phyloP scores from a whole-genome alignment of 2,329 filamentous ascomycete genomes.

The Didymosphaeria variabile region DNA sequence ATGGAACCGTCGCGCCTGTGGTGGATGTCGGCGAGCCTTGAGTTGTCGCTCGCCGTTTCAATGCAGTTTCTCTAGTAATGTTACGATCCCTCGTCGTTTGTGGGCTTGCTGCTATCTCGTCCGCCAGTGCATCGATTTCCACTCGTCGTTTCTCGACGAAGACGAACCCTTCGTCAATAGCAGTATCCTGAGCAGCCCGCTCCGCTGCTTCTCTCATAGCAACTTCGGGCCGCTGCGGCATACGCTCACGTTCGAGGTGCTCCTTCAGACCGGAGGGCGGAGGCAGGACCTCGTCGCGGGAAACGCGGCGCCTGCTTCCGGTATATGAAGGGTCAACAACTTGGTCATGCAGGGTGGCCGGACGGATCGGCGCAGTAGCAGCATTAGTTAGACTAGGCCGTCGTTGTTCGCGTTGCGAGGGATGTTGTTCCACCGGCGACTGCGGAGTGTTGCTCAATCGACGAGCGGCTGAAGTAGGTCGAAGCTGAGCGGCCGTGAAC shows the following conservation, averaged over 20 bases:
- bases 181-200: conserved; percentile 82
- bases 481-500: conserved; percentile 36
- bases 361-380: conserved; percentile 56
- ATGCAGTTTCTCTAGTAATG: conserved; percentile 66
- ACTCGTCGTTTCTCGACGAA: conserved; percentile 94
- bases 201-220: conserved; percentile 62
- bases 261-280: conserved; percentile 60
- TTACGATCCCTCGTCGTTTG: conserved; percentile 59
- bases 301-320: conserved; percentile 71
- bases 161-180: conserved; percentile 93
- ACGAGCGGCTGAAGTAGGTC: conserved; percentile 30
- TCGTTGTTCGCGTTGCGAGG: conserved; percentile 49
- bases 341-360: conserved; percentile 48
- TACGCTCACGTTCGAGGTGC: conserved; percentile 54
- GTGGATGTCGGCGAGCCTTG: conserved; percentile 75
- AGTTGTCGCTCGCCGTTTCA: conserved; percentile 80
- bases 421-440: conserved; percentile 45
- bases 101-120: conserved; percentile 88
- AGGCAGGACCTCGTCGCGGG: conserved; percentile 55
- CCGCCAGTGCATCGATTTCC: conserved; percentile 95
- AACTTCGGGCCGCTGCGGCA: conserved; percentile 51
- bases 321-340: conserved; percentile 46
- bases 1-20: conserved; percentile 75
- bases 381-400: conserved; percentile 56
- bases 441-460: conserved; percentile 46